Evolutionary conservation across 2,329 filamentous ascomycete species (phyloP), one percentile per base, ranked within the genome.

Genomic region (Fusarium pseudoanthophilum): DNA sequence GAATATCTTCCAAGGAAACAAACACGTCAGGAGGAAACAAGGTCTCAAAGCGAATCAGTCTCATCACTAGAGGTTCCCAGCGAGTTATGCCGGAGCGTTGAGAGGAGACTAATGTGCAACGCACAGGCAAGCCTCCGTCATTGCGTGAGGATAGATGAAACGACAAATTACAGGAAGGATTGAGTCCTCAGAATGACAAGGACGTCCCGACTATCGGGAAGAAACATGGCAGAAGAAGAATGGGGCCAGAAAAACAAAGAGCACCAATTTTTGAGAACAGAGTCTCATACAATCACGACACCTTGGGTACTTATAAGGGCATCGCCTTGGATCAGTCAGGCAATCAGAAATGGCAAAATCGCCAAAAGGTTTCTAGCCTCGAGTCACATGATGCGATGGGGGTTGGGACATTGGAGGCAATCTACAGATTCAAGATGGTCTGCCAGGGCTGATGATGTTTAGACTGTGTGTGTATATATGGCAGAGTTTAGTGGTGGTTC

Each of bases 251-350:
- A 34, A 10, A 28, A 20, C 39, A 11, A 52, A 26, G 30, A 26
- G 20, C 20, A 15, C 13, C 21, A 16, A 18, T 39, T 21, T 49
- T 34, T 24, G 48, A 40, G 45, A 49, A 16, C 53, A 36, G 43
- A 49, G 59, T 59, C 37, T 63, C 55, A 28, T 60, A 51, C 59
- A 59, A 57, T 49, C 51, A 49, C 52, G 46, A 66, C 34, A 48
- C 43, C 34, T 75, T 77, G 72, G 61, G 57, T 72, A 71, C 34
- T 59, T 34, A 42, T 28, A 48, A 21, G 34, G 40, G 36, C 49
- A 48, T 13, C 45, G 26, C 39, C 28, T 73, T 74, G 71, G 67
- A 74, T 74, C 42, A 55, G 60, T 40, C 57, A 58, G 64, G 67
- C 59, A 51, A 64, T 67, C 61, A 57, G 53, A 64, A 61, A 60